Evolutionary conservation across 2,329 filamentous ascomycete genomes (phyloP).

Genomic region (Diaporthe longicolla): DNA sequence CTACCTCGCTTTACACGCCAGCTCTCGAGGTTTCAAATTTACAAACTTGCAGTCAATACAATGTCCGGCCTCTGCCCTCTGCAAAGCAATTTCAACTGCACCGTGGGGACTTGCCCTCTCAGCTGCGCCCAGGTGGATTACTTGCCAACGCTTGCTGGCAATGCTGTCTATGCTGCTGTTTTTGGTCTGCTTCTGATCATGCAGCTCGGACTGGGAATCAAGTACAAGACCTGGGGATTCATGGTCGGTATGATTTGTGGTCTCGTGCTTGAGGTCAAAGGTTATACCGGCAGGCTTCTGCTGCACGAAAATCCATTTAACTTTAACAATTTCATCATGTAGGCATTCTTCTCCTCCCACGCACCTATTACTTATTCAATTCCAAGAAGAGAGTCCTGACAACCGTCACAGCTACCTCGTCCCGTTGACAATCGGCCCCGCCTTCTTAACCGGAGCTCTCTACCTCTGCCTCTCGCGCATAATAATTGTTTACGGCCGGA

Average conservation of each 20-base stretch:
- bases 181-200: not conserved
- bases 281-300: not conserved
- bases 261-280: not conserved
- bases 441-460: not conserved
- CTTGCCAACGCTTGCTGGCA: not conserved
- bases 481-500: not conserved
- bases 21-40: not conserved
- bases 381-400: not conserved
- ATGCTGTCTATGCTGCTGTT: not conserved
- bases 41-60: not conserved
- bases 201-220: not conserved
- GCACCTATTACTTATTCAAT: not conserved
- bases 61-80: not conserved
- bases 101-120: not conserved
- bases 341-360: no score
- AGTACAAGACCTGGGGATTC: conserved; percentile 1
- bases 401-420: conserved; percentile 1
- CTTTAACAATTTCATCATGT: conserved; percentile 11
- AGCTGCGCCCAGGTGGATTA: not conserved
- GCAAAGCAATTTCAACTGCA: conserved; percentile 3
- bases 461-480: conserved; percentile 18
- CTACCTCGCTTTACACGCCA: not conserved
- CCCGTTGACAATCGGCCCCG: not conserved
- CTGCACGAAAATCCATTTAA: conserved; percentile 3
- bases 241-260: conserved; percentile 12